A percentile compares a stretch with the other conserved stretches of the same genome.
phyloP scores from a whole-genome alignment of 148 eudicot genomes.

The Simmondsia chinensis region DNA sequence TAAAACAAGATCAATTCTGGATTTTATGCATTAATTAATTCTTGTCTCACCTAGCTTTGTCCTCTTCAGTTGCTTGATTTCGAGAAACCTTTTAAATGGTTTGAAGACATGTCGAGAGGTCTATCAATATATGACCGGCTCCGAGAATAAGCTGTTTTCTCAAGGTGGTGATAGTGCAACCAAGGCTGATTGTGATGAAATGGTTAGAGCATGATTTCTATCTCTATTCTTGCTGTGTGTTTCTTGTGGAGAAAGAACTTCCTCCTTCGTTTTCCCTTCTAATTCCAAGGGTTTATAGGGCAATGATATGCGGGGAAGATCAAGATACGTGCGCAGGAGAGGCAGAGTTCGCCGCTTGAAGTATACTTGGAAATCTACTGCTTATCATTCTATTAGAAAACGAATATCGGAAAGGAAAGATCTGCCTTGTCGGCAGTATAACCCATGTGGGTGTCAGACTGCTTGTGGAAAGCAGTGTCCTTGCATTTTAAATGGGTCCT shows the following conservation, averaged over 20 bases:
- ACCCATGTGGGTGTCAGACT: slow-evolving; percentile 90
- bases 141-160: slow-evolving; percentile 41
- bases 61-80: slow-evolving; percentile 76
- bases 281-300: slow-evolving; percentile 34
- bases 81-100: slow-evolving; percentile 85
- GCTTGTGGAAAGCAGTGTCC: slow-evolving; percentile 93
- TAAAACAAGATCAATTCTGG: no score
- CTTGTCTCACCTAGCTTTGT: background rate
- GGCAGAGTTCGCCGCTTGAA: slow-evolving; percentile 96
- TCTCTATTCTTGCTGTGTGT: background rate
- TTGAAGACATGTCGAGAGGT: slow-evolving; percentile 82
- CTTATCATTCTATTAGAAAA: slow-evolving; percentile 76
- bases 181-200: slow-evolving; percentile 41
- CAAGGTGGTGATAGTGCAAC: slow-evolving; percentile 46
- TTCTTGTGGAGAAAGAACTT: background rate
- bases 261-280: background rate
- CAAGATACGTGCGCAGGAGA: slow-evolving; percentile 80
- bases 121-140: slow-evolving; percentile 53
- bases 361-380: slow-evolving; percentile 92
- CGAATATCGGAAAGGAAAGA: slow-evolving; percentile 89
- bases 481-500: slow-evolving; percentile 81
- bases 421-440: slow-evolving; percentile 89
- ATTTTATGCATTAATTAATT: background rate
- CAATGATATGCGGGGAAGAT: slow-evolving; percentile 60
- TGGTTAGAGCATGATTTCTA: slow-evolving; percentile 31